Conservation (phyloP, 805 yeast species). For the Wickerhamiella cacticola region DNA sequence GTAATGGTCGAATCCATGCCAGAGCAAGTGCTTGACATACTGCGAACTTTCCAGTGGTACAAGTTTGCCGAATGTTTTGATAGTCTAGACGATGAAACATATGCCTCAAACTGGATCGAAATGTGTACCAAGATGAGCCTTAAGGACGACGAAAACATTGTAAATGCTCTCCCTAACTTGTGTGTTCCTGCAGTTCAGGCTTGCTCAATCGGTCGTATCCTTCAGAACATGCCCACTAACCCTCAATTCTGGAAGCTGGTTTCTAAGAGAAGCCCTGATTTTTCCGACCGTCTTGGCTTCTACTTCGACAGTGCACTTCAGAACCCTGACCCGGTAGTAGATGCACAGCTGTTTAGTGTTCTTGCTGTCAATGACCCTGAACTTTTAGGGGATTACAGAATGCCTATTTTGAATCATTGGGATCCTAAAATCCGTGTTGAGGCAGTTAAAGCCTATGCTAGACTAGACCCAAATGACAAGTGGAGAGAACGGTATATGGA, state of each 20-base stretch:
- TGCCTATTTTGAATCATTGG: neutral
- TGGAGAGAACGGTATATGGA: neutral
- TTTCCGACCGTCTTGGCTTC: neutral
- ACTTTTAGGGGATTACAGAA: neutral
- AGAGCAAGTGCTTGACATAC: neutral
- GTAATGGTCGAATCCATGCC: neutral
- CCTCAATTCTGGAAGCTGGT: neutral
- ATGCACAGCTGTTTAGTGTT: neutral
- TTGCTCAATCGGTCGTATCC: neutral
- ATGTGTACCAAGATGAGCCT: neutral
- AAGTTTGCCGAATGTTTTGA: neutral
- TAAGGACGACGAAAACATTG: neutral
- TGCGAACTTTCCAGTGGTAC: slow-evolving; percentile 8
- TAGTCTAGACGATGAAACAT: neutral
- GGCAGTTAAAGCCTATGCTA: slow-evolving; percentile 6
- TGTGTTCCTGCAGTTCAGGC: neutral
- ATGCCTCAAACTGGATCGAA: neutral
- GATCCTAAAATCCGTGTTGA: neutral
- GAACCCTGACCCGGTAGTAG: neutral
- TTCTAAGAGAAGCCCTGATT: neutral
- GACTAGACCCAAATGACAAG: neutral
- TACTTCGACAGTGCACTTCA: neutral
- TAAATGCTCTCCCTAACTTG: neutral
- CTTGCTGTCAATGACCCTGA: neutral
- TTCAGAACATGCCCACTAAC: neutral